These are phyloP conservation scores for Clarireedia paspali DNA, from an alignment of 2,329 filamentous ascomycete genomes.

Conservation along the genomic window DNA sequence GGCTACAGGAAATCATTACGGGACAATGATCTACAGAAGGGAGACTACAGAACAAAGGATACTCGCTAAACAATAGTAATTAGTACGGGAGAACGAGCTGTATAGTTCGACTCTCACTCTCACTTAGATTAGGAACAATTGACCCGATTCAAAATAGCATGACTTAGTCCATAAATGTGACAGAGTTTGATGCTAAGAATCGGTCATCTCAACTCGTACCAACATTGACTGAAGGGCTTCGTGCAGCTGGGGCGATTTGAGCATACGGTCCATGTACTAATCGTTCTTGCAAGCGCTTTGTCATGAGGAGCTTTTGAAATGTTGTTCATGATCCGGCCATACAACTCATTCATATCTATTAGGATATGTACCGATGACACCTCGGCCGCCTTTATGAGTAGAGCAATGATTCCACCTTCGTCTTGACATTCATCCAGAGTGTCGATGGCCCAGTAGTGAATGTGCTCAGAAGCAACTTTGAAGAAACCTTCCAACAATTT, in stretches of 20 bases:
- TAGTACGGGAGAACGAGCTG: no score
- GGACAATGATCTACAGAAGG: no score
- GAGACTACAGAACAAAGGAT: no score
- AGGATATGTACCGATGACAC: conserved; percentile 26
- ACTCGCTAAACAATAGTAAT: no score
- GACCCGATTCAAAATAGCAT: no score
- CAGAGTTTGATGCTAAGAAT: no score
- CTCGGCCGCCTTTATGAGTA: conserved; percentile 9
- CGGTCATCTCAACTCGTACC: no score
- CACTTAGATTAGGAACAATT: no score
- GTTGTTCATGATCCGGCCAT: conserved; percentile 7
- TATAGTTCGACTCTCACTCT: no score
- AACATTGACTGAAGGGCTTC: conserved; percentile 17
- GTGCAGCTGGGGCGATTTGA: conserved; percentile 24
- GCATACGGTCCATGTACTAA: conserved; percentile 25
- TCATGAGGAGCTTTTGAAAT: conserved; percentile 12
- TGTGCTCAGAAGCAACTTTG: conserved; percentile 14
- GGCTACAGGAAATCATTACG: no score
- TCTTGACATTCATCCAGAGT: conserved; percentile 30
- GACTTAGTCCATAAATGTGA: no score
- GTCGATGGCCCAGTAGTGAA: conserved; percentile 32
- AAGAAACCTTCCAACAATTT: conserved; percentile 30
- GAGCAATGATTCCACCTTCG: background rate
- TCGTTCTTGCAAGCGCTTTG: conserved; percentile 24
- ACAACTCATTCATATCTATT: conserved; percentile 26